These are phyloP conservation scores for Kwoniella pini DNA, from an alignment of 768 basidiomycete genomes.

Conservation along the genomic window DNA sequence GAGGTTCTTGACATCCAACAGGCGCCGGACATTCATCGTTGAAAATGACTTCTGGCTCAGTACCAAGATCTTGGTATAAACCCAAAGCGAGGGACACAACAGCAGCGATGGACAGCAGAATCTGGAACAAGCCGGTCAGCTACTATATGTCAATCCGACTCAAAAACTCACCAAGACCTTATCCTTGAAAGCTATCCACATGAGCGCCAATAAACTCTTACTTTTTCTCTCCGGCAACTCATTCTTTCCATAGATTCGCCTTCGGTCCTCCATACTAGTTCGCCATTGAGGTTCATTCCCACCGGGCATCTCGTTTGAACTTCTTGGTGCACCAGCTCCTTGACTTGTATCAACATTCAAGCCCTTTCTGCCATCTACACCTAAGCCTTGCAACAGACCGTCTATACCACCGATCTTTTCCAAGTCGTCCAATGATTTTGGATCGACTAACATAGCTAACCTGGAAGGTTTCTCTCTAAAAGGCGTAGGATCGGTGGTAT, in stretches of 20 bases:
- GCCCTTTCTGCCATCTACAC: slow-evolving; percentile 61
- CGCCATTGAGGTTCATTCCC: slow-evolving; percentile 48
- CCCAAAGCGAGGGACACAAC: slow-evolving; percentile 90
- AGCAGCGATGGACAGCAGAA: slow-evolving; percentile 87
- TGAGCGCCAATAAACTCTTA: slow-evolving; percentile 71
- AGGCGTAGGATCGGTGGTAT: slow-evolving; percentile 64
- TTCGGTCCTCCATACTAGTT: slow-evolving; percentile 65
- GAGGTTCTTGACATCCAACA: slow-evolving; percentile 61
- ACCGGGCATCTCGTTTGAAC: slow-evolving; percentile 13
- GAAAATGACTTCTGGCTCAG: slow-evolving; percentile 59
- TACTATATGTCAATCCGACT: not conserved
- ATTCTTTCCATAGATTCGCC: slow-evolving; percentile 73
- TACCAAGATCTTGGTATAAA: slow-evolving; percentile 89
- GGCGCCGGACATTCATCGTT: slow-evolving; percentile 49
- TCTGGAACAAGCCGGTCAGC: slow-evolving; percentile 57
- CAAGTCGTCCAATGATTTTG: slow-evolving; percentile 73
- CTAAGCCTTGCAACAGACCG: slow-evolving; percentile 70
- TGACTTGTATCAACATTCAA: slow-evolving; percentile 42
- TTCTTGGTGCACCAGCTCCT: slow-evolving; percentile 17
- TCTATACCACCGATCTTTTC: slow-evolving; percentile 69
- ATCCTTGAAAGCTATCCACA: slow-evolving; percentile 85
- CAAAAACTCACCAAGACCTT: slow-evolving; percentile 72
- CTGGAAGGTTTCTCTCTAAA: slow-evolving; percentile 72
- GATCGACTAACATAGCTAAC: slow-evolving; percentile 85
- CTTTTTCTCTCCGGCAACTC: slow-evolving; percentile 68